Evolutionary conservation across 1,284 basidiomycete species (phyloP).

Genomic region (Crucibulum parvulum): DNA sequence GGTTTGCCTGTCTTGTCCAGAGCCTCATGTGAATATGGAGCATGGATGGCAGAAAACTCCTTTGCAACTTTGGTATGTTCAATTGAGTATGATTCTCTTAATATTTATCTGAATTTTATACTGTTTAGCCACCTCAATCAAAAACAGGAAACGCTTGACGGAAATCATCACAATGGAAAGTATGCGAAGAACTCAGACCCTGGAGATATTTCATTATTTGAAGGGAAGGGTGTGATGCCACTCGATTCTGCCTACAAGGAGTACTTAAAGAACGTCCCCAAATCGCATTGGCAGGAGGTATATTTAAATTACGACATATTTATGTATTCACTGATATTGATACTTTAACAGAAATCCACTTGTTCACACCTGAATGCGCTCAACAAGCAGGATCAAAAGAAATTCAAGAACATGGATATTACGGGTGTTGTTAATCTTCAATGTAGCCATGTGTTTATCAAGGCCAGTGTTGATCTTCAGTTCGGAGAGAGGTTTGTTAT

Average conservation of each 20-base stretch:
- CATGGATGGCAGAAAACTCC: not conserved
- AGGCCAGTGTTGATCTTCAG: conserved; percentile 24
- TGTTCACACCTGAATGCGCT: conserved; percentile 27
- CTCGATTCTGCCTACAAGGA: conserved; percentile 8
- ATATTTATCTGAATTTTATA: not conserved
- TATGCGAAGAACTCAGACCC: conserved; percentile 27
- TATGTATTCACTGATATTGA: not conserved
- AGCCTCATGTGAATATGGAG: not conserved
- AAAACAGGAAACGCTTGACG: conserved; percentile 21
- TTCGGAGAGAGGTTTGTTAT: conserved; percentile 23
- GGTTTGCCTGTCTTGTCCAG: not conserved
- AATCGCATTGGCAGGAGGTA: not conserved
- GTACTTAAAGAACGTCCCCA: conserved; percentile 11
- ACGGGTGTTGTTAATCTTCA: conserved; percentile 28
- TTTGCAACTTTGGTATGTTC: no score
- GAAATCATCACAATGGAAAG: conserved; percentile 29
- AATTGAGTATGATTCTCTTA: not conserved
- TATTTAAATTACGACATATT: not conserved
- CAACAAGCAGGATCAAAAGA: conserved; percentile 30
- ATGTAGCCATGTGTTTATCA: conserved; percentile 29
- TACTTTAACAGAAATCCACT: conserved; percentile 20
- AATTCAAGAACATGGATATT: conserved; percentile 32
- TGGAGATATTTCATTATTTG: conserved; percentile 21
- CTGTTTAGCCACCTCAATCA: conserved; percentile 25
- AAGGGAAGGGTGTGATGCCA: conserved; percentile 8